phyloP scores from a whole-genome alignment of 139 green algal genomes.

The Desmodesmus armatus region DNA sequence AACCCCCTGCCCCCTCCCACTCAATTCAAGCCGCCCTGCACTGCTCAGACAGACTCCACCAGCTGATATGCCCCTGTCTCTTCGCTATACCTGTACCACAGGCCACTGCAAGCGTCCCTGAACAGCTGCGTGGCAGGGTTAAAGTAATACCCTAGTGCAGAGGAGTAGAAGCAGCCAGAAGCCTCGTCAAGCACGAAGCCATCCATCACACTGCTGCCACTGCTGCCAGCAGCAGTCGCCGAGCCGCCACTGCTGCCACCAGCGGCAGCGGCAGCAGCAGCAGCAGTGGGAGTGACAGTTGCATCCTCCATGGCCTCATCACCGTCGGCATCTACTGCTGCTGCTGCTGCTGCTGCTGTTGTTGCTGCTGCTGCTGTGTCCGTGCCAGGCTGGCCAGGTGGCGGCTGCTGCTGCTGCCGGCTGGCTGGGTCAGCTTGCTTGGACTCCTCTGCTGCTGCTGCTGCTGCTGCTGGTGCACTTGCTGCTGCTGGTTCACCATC shows the following conservation, averaged over 20 bases:
- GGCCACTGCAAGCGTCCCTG: conserved; percentile 62
- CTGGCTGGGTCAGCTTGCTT: too few relatives aligned
- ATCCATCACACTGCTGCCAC: conserved; percentile 23
- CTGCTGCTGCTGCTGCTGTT: conserved; percentile 8
- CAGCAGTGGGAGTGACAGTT: not conserved
- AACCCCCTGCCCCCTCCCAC: too few relatives aligned
- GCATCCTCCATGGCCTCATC: not conserved
- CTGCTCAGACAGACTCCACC: conserved; percentile 29
- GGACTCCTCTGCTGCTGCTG: too few relatives aligned
- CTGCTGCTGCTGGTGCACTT: conserved; percentile 24
- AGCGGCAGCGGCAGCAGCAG: not conserved
- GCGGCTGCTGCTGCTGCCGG: conserved; percentile 1
- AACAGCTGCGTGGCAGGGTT: conserved; percentile 55
- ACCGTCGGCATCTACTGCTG: not conserved
- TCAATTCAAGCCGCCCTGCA: too few relatives aligned
- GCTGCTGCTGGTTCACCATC: not conserved
- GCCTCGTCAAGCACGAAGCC: conserved; percentile 38
- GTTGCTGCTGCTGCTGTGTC: not conserved
- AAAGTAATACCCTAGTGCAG: conserved; percentile 57
- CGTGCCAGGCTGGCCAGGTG: not conserved
- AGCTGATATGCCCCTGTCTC: conserved; percentile 32
- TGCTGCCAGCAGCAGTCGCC: conserved; percentile 7
- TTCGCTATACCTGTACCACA: conserved; percentile 53
- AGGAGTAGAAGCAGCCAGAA: conserved; percentile 48
- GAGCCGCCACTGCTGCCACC: not conserved